These are phyloP conservation scores for Viola odorata DNA, from an alignment of 345 rosid genomes.

Conservation along the genomic window DNA sequence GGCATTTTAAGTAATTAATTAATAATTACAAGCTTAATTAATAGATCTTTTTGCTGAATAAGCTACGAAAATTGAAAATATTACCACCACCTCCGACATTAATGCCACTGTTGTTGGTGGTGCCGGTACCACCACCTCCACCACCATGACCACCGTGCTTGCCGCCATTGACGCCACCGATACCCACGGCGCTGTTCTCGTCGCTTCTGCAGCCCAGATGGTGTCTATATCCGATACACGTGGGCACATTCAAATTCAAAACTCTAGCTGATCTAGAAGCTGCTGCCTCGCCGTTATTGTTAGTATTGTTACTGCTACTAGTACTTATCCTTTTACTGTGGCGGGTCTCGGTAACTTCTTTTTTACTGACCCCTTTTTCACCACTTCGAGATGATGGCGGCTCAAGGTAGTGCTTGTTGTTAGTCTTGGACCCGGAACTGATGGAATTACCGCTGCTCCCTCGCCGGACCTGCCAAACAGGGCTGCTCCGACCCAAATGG, in stretches of 20 bases:
- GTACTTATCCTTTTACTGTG: constrained; percentile 17
- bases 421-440: constrained; percentile 1
- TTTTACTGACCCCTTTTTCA: constrained; percentile 20
- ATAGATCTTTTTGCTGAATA: constrained; percentile 63
- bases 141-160: not conserved
- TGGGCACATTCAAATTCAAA: constrained; percentile 53
- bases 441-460: not conserved
- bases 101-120: not conserved
- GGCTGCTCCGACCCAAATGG: constrained; percentile 65
- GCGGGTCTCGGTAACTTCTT: constrained; percentile 18
- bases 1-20: too few species aligned
- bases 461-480: constrained; percentile 69
- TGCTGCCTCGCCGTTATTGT: not conserved
- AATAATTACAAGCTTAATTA: constrained; percentile 11
- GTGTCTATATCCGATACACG: constrained; percentile 53
- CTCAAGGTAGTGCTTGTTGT: constrained; percentile 13
- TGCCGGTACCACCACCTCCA: not conserved
- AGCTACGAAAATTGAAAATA: constrained; percentile 58
- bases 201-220: constrained; percentile 63
- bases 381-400: constrained; percentile 12
- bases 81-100: not conserved
- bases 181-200: constrained; percentile 17
- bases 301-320: not conserved
- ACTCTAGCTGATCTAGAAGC: constrained; percentile 25
- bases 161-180: not conserved